These are phyloP conservation scores for Harringtonia lauricola DNA, from an alignment of 2,329 filamentous ascomycete genomes.

Conservation along the genomic window DNA sequence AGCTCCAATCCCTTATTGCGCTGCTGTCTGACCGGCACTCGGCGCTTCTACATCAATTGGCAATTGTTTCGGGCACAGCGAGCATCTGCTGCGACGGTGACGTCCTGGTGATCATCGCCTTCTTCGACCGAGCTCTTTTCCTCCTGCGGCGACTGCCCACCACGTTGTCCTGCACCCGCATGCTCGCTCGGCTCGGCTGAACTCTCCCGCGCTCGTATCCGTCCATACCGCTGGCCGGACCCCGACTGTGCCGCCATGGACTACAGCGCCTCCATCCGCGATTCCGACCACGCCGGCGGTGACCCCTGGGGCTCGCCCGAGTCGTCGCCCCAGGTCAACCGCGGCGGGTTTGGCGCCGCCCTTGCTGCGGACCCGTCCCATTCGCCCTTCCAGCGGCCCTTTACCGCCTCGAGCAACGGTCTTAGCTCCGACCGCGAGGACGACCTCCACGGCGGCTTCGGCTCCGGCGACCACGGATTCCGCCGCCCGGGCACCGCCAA, in stretches of 20 bases:
- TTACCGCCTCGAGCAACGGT: constrained; percentile 29
- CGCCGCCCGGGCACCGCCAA: constrained; percentile 35
- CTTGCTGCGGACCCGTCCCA: constrained; percentile 28
- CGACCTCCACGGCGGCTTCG: constrained; percentile 16
- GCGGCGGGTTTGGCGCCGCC: constrained; percentile 28
- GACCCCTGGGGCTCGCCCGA: constrained; percentile 48
- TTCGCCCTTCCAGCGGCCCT: constrained; percentile 27
- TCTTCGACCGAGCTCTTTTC: too few relatives aligned
- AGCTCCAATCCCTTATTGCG: background rate
- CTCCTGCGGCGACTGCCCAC: too few relatives aligned
- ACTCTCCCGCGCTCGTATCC: background rate
- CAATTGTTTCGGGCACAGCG: too few relatives aligned
- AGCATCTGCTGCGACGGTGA: too few relatives aligned
- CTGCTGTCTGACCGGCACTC: background rate
- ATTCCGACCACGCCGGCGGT: constrained; percentile 39
- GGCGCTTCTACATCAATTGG: background rate
- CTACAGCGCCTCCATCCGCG: constrained; percentile 44
- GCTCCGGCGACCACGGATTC: constrained; percentile 27
- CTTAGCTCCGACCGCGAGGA: constrained; percentile 21
- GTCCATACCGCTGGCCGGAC: too few relatives aligned
- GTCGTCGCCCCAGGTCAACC: constrained; percentile 36
- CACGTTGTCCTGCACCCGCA: too few relatives aligned
- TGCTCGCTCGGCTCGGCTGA: background rate
- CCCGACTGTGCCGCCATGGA: constrained; percentile 44
- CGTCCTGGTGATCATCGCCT: too few relatives aligned